Evolutionary conservation across 2,329 filamentous ascomycete genomes (phyloP).

Genomic region (Knoxdaviesia capensis): DNA sequence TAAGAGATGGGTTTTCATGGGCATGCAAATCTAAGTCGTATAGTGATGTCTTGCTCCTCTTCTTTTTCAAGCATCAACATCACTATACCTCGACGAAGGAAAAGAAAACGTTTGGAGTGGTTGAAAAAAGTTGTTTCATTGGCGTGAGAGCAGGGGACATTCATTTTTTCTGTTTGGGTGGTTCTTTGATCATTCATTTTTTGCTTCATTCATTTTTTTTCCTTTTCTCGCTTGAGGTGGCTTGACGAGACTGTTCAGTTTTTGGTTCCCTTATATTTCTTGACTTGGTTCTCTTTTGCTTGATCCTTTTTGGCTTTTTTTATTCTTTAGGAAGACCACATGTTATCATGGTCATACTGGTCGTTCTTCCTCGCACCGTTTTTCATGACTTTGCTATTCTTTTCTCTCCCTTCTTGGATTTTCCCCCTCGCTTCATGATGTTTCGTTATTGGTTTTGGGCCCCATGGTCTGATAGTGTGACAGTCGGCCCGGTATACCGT

Average conservation of each 20-base stretch:
- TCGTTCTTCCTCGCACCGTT: neutral
- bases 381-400: neutral
- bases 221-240: too few species aligned
- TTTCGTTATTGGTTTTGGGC: too few species aligned
- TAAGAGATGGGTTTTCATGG: constrained; percentile 66
- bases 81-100: neutral
- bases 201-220: constrained; percentile 5
- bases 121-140: neutral
- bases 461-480: too few species aligned
- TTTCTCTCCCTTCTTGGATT: too few species aligned
- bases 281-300: constrained; percentile 1
- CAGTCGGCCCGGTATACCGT: too few species aligned
- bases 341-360: too few species aligned
- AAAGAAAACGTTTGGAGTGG: neutral
- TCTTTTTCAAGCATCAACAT: too few species aligned
- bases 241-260: neutral
- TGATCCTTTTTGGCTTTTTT: constrained; percentile 2
- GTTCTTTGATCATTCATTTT: neutral
- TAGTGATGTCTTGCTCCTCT: too few species aligned
- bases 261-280: neutral
- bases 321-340: neutral
- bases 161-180: neutral
- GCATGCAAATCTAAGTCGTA: constrained; percentile 52
- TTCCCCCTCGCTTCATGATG: too few species aligned
- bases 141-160: neutral